Conservation (phyloP, 2,329 filamentous ascomycete species). For the Zymoseptoria ardabiliae region DNA sequence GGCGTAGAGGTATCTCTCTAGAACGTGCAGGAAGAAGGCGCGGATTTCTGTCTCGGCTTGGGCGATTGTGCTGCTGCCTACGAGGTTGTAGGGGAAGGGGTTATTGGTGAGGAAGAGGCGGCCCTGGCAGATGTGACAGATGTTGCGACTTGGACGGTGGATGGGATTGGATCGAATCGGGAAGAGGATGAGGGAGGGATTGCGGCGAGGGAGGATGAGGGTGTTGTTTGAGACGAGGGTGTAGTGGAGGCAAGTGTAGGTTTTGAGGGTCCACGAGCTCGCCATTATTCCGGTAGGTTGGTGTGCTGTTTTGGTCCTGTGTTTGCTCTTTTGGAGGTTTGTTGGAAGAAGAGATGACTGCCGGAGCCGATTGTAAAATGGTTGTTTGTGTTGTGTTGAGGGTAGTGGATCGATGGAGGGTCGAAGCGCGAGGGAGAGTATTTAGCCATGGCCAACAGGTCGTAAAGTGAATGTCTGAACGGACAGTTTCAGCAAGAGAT, state of each 20-base stretch:
- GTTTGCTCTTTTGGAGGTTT: background rate
- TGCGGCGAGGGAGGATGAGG: background rate
- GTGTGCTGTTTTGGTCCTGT: background rate
- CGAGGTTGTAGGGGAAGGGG: background rate
- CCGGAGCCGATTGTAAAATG: background rate
- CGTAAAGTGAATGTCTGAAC: background rate
- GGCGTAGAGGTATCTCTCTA: background rate
- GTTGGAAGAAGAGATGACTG: background rate
- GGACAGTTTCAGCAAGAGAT: background rate
- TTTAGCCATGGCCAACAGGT: background rate
- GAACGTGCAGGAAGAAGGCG: background rate
- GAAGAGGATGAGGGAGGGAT: background rate
- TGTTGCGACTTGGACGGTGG: background rate
- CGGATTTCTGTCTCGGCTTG: background rate
- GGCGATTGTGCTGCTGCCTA: background rate
- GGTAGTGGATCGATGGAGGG: background rate
- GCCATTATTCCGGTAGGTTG: background rate
- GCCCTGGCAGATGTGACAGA: background rate
- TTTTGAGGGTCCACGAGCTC: background rate
- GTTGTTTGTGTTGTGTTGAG: background rate
- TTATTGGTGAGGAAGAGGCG: background rate
- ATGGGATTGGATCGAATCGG: background rate
- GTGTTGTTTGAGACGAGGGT: background rate
- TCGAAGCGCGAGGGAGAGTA: background rate
- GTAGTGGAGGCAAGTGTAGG: background rate